Evolutionary conservation across 495 filamentous ascomycete genomes (phyloP).

Genomic region (Beverwykella pulmonaria): DNA sequence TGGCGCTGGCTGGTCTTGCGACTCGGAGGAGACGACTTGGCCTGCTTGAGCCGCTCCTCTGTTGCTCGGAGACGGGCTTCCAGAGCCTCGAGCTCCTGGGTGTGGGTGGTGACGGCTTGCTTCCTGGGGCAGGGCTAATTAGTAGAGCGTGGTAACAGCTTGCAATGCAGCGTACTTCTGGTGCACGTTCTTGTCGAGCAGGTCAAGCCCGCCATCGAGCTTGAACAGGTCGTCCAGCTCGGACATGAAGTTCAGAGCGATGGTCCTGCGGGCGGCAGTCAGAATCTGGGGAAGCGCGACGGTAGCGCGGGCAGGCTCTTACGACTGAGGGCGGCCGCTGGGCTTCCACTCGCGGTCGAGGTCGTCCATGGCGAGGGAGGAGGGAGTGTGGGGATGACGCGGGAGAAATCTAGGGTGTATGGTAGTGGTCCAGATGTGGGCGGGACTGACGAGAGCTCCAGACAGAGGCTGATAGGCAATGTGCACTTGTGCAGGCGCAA

Average conservation of each 20-base stretch:
- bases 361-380: conserved; percentile 27
- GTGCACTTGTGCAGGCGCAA: too few relatives aligned
- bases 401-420: not conserved
- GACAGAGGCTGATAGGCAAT: too few relatives aligned
- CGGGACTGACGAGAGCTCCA: not conserved
- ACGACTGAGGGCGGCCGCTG: conserved; percentile 79
- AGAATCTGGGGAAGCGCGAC: conserved; percentile 15
- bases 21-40: conserved; percentile 23
- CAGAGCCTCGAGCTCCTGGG: conserved; percentile 79
- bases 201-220: conserved; percentile 73
- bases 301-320: not conserved
- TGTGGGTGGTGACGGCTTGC: conserved; percentile 70
- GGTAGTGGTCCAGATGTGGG: not conserved
- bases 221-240: conserved; percentile 84
- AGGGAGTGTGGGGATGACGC: conserved; percentile 1
- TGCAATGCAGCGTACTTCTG: conserved; percentile 68
- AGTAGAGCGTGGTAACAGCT: conserved; percentile 34
- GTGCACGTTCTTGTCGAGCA: conserved; percentile 75
- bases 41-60: conserved; percentile 71
- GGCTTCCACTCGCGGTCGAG: conserved; percentile 74
- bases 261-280: conserved; percentile 60
- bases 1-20: conserved; percentile 34
- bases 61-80: conserved; percentile 82
- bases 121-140: conserved; percentile 59
- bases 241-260: conserved; percentile 83